Evolutionary conservation across 148 eudicot species (phyloP).

Genomic region (Chenopodium suecicum): DNA sequence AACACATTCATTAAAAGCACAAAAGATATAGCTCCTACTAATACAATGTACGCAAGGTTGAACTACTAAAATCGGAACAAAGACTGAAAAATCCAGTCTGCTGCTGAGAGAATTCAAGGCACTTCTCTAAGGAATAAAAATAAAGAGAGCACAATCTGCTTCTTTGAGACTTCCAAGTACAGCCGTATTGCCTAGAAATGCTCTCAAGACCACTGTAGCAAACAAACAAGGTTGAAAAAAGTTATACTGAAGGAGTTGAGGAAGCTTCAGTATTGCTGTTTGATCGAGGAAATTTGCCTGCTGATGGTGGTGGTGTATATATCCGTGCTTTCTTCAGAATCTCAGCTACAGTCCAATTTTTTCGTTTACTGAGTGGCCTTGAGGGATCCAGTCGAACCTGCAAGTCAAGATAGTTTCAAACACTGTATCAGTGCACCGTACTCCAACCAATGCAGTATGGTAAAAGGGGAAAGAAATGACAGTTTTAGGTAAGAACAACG

Average conservation of each 20-base stretch:
- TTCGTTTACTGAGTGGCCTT: conserved; percentile 88
- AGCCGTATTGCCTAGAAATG: background rate
- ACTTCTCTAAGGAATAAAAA: background rate
- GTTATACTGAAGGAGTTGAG: conserved; percentile 38
- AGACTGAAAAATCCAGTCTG: background rate
- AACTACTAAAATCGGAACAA: conserved; percentile 4
- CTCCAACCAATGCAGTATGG: background rate
- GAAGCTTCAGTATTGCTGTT: conserved; percentile 38
- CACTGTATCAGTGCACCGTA: background rate
- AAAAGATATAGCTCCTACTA: background rate
- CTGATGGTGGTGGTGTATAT: conserved; percentile 52
- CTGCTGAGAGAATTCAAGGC: background rate
- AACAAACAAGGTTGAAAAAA: background rate
- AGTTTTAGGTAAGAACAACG: background rate
- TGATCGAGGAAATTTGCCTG: conserved; percentile 28
- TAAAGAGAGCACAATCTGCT: background rate
- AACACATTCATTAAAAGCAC: background rate
- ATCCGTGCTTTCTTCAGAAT: conserved; percentile 88
- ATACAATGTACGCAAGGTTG: background rate
- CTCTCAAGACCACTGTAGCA: conserved; percentile 1
- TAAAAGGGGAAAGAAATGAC: background rate
- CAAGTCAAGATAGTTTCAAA: conserved; percentile 22
- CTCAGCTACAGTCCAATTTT: conserved; percentile 82
- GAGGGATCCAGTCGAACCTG: conserved; percentile 89
- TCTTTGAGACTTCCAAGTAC: background rate